Evolutionary conservation across 768 basidiomycete genomes (phyloP).

Genomic region (Leccinum sublutescens): DNA sequence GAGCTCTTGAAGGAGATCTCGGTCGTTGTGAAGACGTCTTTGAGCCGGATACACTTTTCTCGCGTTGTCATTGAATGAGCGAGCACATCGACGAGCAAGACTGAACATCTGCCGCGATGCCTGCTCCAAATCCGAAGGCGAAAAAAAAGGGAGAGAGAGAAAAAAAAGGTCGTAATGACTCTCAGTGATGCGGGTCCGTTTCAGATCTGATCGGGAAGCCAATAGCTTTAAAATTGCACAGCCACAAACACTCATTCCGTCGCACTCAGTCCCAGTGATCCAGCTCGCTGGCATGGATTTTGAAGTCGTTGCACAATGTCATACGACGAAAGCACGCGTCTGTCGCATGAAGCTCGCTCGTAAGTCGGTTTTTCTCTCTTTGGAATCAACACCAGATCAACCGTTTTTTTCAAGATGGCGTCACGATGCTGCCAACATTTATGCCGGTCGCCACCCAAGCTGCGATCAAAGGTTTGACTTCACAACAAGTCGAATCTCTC

Average conservation of each 20-base stretch:
- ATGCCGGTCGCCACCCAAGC: constrained; percentile 95
- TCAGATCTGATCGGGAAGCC: constrained; percentile 5
- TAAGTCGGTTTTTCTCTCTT: constrained; percentile 34
- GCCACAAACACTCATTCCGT: constrained; percentile 10
- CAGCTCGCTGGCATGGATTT: constrained; percentile 60
- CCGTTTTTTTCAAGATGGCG: constrained; percentile 52
- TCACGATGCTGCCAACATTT: constrained; percentile 83
- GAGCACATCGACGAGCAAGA: constrained; percentile 18
- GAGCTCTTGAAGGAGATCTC: constrained; percentile 35
- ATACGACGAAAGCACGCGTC: constrained; percentile 78
- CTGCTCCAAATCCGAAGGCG: background rate
- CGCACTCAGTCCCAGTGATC: background rate
- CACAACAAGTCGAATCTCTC: constrained; percentile 78
- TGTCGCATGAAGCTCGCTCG: constrained; percentile 84
- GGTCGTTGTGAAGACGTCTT: constrained; percentile 20
- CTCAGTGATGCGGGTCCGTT: background rate
- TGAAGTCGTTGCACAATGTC: constrained; percentile 77
- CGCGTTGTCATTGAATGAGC: background rate
- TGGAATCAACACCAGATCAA: constrained; percentile 1
- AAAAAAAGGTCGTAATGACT: background rate
- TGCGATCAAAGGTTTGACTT: constrained; percentile 87
- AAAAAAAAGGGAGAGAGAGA: background rate
- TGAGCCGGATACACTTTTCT: background rate
- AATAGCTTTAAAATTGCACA: constrained; percentile 2
- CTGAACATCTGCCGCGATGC: constrained; percentile 20